Conservation (phyloP, 2,329 filamentous ascomycete genomes). For the Neonectria punicea region DNA sequence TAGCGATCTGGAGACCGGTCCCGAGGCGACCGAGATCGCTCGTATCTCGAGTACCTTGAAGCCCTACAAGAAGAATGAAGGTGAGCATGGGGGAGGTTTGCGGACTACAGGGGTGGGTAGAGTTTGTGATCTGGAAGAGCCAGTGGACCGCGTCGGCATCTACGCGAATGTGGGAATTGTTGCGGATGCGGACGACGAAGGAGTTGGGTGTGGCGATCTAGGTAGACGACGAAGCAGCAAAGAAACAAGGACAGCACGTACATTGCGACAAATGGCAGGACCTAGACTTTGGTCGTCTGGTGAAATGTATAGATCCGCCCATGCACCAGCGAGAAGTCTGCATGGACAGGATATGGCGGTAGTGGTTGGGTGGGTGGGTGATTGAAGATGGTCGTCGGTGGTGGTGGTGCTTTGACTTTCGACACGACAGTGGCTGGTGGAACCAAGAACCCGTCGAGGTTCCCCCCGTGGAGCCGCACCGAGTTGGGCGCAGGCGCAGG, state of each 20-base stretch:
- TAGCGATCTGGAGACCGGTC: constrained; percentile 78
- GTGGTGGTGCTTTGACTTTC: constrained; percentile 27
- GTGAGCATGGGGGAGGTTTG: constrained; percentile 21
- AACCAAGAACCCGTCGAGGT: constrained; percentile 29
- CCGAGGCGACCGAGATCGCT: constrained; percentile 71
- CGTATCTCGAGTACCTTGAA: constrained; percentile 67
- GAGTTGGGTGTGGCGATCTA: constrained; percentile 1
- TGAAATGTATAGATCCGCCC: constrained; percentile 26
- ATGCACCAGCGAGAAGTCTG: constrained; percentile 29
- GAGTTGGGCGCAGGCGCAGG: constrained; percentile 18
- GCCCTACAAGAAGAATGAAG: constrained; percentile 60
- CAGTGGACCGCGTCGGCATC: background rate
- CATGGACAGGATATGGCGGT: constrained; percentile 9
- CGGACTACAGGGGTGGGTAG: background rate
- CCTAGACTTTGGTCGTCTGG: constrained; percentile 24
- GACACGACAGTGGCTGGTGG: constrained; percentile 30
- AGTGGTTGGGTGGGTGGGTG: constrained; percentile 14
- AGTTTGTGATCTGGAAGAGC: background rate
- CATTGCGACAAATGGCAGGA: constrained; percentile 36
- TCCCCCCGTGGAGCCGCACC: constrained; percentile 24
- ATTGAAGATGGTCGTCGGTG: constrained; percentile 8
- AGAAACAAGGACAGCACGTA: constrained; percentile 26
- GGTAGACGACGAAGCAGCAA: background rate
- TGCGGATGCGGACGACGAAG: background rate
- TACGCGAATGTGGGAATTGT: background rate